Evolutionary conservation across 495 filamentous ascomycete genomes (phyloP), one percentile per base, ranked within the genome.

Genomic region (Tuber umbilicatum): DNA sequence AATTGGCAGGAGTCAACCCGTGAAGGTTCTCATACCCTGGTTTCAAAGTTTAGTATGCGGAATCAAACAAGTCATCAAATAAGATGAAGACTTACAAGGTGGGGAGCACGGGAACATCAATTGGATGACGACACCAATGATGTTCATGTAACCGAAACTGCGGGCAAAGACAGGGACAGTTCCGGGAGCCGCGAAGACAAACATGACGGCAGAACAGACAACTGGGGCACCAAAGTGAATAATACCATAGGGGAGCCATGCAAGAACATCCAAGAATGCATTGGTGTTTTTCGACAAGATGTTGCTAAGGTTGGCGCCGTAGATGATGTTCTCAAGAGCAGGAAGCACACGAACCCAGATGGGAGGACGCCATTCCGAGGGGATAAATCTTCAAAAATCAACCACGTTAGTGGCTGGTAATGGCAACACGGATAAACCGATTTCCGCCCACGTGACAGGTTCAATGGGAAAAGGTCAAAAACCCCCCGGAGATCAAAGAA

Each of bases 311-410:
- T 97, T 97, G 69, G 93, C 93, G 68, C 94, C 94, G 82, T 97
- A 98, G 70, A 98, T 86, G 72, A 98, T 95, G 84, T 98, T 97
- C 83, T 98, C 94, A 74, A 98, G 88, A 35, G 94, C 92, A 3
- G 94, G 94, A 5, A 98, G 87, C n/a, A 98, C 92, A 75, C 93
- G 91, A 74, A 97, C 94, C 92, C 94, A 97, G 79, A 98, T 97
- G 60, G 91, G 91, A 60, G 93, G 93, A 67, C 94, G 89, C 85
- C 91, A 94, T 81, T 93, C 91, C 73, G 88, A 87, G 23, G 93
- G 91, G 76, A 98, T 91, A 84, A 97, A 98, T 73, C 92, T 94
- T 82, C 72, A 55, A 70, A 64, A 43, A 70, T 70, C 39, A 70
- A 70, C 71, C 69, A 74, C 68, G 77, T 79, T 64, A 79, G 77